Evolutionary conservation across 192 early-diverging fungal species (phyloP).

Genomic region (Coemansia sp.): DNA sequence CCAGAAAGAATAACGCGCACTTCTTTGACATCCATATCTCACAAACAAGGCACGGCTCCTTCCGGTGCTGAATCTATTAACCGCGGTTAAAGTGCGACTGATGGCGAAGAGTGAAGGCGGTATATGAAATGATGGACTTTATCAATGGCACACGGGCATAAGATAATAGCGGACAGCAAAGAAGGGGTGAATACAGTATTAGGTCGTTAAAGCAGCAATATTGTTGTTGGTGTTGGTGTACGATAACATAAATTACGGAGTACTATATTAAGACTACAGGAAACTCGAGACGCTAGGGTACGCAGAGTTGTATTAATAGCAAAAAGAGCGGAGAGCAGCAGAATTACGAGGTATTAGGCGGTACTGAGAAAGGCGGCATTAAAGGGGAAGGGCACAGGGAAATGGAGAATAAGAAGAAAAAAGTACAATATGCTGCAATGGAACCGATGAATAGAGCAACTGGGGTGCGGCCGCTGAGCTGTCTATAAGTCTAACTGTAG

Average conservation of each 20-base stretch:
- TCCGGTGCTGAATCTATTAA: background rate
- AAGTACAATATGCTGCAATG: slow-evolving; percentile 19
- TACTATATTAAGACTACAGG: slow-evolving; percentile 6
- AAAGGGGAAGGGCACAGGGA: background rate
- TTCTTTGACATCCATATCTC: slow-evolving; percentile 39
- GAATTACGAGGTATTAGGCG: background rate
- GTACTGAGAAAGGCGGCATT: background rate
- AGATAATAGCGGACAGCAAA: background rate
- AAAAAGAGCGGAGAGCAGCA: background rate
- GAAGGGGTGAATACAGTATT: background rate
- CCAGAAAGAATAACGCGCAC: slow-evolving; percentile 29
- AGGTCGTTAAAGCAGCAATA: background rate
- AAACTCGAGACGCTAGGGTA: slow-evolving; percentile 19
- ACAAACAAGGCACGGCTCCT: background rate
- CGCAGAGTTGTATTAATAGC: slow-evolving; percentile 14
- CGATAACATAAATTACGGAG: slow-evolving; percentile 1
- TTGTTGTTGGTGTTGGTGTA: background rate
- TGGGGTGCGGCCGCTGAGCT: background rate
- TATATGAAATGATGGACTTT: background rate
- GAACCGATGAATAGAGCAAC: slow-evolving; percentile 1
- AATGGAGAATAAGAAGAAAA: slow-evolving; percentile 5
- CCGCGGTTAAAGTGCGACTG: background rate
- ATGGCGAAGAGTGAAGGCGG: background rate
- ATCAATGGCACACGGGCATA: background rate
- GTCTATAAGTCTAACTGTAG: slow-evolving; percentile 16